Base-by-base conservation (phyloP, 305 asterid genomes). In the Ajuga reptans region DNA sequence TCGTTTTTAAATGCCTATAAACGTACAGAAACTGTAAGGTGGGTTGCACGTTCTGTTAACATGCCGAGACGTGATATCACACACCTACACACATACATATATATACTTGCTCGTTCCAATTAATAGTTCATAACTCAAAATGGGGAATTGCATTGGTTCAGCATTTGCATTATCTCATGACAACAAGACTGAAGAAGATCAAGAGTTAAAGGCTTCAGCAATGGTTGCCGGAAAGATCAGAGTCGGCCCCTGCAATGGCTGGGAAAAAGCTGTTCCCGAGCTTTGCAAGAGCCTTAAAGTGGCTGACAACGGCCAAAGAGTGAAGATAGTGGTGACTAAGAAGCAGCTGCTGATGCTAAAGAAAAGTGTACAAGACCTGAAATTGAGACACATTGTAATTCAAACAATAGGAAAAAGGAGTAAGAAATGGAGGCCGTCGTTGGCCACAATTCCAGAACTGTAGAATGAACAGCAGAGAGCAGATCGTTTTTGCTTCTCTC, bases 291-390 rank as follows among this genome's bases (percentile, higher is more conserved):
- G 62, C 55, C 43, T 57, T 33, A 14, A 70, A 67, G 36, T 7
- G 72, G 55, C 73, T 2, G 74, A 73, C 12, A 11, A 54, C n/a
- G 85, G 77, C 6, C 50, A 77, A 71, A 78, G 80, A 75, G 63
- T 86, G 39, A 87, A 81, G 84, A 78, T 90, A 56, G 83, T 84
- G 68, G 69, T 86, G 75, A 84, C 78, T 5, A 81, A 62, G 80
- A 72, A 82, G 73, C 91, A 88, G 77, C 17, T 84, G 72, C 79
- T 79, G 82, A 55, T 80, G 69, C 77, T 86, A 4, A 42, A 67
- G 29, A 78, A 43, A 39, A 76, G 71, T 17, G 55, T 72, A 29
- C 73, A 79, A 72, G 79, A 77, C 76, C 33, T 79, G 0, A 67
- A 77, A 45, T 50, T 49, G 74, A 66, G 80, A 24, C 53, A 47